Evolutionary conservation across 2,329 filamentous ascomycete genomes (phyloP).

Genomic region (Cordyceps sp.): DNA sequence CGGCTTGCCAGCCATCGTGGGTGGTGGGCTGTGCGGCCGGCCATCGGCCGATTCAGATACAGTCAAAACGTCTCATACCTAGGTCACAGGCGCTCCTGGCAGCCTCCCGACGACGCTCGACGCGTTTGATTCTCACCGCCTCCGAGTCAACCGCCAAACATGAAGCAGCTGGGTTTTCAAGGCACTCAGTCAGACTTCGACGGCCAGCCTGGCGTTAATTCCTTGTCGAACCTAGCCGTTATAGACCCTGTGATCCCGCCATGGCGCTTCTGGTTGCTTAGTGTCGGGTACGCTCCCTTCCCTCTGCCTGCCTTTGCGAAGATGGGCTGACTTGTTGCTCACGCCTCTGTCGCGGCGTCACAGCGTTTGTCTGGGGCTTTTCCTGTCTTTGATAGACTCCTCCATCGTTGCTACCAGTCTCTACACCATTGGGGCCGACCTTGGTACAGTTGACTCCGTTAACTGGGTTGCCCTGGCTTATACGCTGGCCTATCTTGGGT

Average conservation of each 20-base stretch:
- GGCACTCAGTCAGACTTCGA: too few species aligned
- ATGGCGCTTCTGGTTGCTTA: slow-evolving; percentile 16
- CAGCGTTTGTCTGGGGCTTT: slow-evolving; percentile 34
- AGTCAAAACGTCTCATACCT: too few species aligned
- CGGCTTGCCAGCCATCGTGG: too few species aligned
- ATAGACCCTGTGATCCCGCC: slow-evolving; percentile 8
- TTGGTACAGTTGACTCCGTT: slow-evolving; percentile 24
- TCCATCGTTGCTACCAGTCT: slow-evolving; percentile 44
- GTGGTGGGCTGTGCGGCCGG: too few species aligned
- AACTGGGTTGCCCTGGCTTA: slow-evolving; percentile 41
- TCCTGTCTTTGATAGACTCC: slow-evolving; percentile 41
- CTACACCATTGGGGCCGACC: slow-evolving; percentile 35
- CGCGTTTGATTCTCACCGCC: too few species aligned
- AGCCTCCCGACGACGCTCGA: too few species aligned
- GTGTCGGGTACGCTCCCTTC: slow-evolving; percentile 12
- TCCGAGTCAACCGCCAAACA: too few species aligned
- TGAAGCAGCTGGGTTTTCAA: too few species aligned
- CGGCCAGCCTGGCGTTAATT: too few species aligned
- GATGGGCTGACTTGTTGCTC: neutral
- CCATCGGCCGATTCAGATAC: too few species aligned
- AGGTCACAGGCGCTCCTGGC: too few species aligned
- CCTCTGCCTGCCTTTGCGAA: neutral
- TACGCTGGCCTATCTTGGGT: slow-evolving; percentile 39
- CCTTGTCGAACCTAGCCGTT: neutral
- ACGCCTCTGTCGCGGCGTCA: neutral